Conservation (phyloP, 805 yeast species). For the Starmerella sirachaensis region DNA sequence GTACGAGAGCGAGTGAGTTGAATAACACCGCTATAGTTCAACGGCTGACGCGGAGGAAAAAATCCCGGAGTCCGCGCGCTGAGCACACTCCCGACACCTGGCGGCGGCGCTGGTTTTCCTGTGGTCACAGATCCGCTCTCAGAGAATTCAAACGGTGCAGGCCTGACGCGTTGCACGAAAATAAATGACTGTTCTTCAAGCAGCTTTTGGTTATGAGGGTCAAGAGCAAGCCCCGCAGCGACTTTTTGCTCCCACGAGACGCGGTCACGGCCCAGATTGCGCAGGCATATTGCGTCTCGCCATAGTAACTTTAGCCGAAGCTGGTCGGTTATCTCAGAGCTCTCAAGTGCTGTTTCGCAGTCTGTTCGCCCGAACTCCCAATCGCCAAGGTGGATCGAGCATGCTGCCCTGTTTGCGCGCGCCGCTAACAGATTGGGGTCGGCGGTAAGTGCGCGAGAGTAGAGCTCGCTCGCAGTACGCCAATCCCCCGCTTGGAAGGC, state of each 20-base stretch:
- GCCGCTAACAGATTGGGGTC: conserved; percentile 18
- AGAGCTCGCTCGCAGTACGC: conserved; percentile 13
- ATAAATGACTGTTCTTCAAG: conserved; percentile 7
- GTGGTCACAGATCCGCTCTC: background rate
- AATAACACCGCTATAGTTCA: conserved; percentile 19
- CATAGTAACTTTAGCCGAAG: conserved; percentile 17
- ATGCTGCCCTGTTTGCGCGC: conserved; percentile 22
- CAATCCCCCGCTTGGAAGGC: conserved; percentile 10
- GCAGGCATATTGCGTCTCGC: conserved; percentile 18
- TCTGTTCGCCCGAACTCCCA: conserved; percentile 17
- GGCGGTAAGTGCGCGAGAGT: conserved; percentile 16
- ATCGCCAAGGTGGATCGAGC: conserved; percentile 15
- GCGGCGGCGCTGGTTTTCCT: background rate
- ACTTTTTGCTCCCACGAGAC: conserved; percentile 10
- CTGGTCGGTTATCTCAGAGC: background rate
- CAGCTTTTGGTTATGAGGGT: conserved; percentile 18
- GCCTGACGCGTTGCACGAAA: conserved; percentile 7
- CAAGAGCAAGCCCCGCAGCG: conserved; percentile 16
- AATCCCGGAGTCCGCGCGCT: background rate
- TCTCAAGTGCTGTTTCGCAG: conserved; percentile 15
- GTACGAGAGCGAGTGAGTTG: conserved; percentile 11
- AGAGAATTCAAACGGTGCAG: conserved; percentile 10
- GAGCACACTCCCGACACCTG: no score
- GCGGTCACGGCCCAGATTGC: conserved; percentile 12
- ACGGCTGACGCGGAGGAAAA: conserved; percentile 16